A percentile compares a stretch with the other conserved stretches of the same genome.
Conservation (phyloP, 768 basidiomycete genomes). For the Podaxis sp. region DNA sequence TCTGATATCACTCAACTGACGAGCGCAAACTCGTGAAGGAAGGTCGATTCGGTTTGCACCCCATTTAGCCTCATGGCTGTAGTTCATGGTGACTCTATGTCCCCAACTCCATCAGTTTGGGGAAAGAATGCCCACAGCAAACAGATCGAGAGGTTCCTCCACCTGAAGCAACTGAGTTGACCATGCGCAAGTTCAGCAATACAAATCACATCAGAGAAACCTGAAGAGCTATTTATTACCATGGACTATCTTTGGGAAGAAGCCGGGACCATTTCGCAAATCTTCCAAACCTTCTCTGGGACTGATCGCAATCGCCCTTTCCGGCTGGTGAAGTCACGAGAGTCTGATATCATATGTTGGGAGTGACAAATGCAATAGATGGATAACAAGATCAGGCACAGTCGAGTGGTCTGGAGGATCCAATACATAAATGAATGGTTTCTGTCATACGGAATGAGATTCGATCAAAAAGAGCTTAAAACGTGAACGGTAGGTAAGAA, state of each 20-base stretch:
- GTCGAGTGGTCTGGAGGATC: neutral
- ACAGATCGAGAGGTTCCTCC: neutral
- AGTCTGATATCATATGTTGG: neutral
- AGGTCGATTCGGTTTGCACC: constrained; percentile 7
- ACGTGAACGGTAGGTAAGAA: neutral
- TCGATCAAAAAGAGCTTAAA: neutral
- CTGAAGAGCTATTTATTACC: neutral
- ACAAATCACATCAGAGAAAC: neutral
- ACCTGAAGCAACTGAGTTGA: neutral
- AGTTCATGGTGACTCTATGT: neutral
- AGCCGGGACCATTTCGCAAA: constrained; percentile 1
- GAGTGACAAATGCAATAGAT: neutral
- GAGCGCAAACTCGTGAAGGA: neutral
- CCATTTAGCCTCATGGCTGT: constrained; percentile 13
- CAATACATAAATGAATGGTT: neutral
- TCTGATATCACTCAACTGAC: constrained; percentile 2
- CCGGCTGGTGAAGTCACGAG: neutral
- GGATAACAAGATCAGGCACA: constrained; percentile 8
- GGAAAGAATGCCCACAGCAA: neutral
- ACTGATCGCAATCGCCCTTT: neutral
- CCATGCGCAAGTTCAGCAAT: constrained; percentile 1
- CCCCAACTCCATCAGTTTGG: neutral
- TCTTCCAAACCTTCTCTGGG: neutral
- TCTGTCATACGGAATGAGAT: neutral
- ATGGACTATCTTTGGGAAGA: constrained; percentile 11